These are phyloP conservation scores for Fusarium poae DNA, from an alignment of 2,329 filamentous ascomycete species.

Conservation along the genomic window DNA sequence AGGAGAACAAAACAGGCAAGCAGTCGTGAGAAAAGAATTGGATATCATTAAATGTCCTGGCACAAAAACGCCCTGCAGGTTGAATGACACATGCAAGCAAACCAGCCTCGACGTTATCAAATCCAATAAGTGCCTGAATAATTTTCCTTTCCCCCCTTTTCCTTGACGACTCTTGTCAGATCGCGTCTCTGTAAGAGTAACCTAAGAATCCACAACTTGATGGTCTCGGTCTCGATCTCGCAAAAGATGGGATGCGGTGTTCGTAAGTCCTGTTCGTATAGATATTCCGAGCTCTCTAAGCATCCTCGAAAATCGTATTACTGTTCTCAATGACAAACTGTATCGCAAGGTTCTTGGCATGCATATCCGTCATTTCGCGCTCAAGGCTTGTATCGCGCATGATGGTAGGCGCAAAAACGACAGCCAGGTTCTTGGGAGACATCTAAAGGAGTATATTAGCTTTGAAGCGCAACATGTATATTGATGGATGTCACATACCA, in stretches of 20 bases:
- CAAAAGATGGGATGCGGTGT: conserved; percentile 19
- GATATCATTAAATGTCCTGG: conserved; percentile 53
- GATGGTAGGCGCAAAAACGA: conserved; percentile 97
- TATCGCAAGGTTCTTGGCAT: conserved; percentile 90
- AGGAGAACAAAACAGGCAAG: conserved; percentile 16
- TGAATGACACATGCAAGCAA: conserved; percentile 40
- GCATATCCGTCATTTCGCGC: conserved; percentile 96
- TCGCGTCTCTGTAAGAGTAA: conserved; percentile 33
- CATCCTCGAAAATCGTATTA: conserved; percentile 78
- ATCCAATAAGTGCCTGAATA: conserved; percentile 44
- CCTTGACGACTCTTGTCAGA: conserved; percentile 27
- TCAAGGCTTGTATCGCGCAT: conserved; percentile 92
- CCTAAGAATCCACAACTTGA: conserved; percentile 25
- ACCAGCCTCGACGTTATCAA: conserved; percentile 33
- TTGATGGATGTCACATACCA: conserved; percentile 66
- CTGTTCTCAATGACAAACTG: conserved; percentile 95
- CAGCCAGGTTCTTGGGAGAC: conserved; percentile 95
- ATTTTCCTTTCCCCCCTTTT: conserved; percentile 18
- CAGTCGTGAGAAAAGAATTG: conserved; percentile 41
- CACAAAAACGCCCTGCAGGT: conserved; percentile 48
- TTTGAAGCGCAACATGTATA: background rate
- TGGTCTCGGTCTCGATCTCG: conserved; percentile 18
- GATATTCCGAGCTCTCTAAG: conserved; percentile 30
- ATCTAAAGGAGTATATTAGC: conserved; percentile 67
- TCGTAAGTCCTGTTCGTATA: conserved; percentile 21